These are phyloP conservation scores for Wickerhamia fluorescens DNA, from an alignment of 805 yeast genomes.

Conservation along the genomic window DNA sequence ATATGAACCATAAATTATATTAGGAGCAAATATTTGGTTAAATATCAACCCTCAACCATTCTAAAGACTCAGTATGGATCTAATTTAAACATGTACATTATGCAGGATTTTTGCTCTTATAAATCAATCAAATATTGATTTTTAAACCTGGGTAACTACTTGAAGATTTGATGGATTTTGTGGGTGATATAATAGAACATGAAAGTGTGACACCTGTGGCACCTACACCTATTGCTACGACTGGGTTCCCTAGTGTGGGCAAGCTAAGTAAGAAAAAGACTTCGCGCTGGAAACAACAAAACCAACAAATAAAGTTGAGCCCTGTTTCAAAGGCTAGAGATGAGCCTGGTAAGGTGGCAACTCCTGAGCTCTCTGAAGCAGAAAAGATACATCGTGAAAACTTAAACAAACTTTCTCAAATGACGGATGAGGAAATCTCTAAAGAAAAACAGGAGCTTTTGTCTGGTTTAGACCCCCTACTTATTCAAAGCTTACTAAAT, in stretches of 20 bases:
- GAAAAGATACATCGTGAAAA: constrained; percentile 77
- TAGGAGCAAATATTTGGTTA: no score
- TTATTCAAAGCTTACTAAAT: constrained; percentile 50
- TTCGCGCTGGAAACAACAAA: constrained; percentile 44
- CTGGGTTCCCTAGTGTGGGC: constrained; percentile 31
- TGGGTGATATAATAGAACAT: constrained; percentile 69
- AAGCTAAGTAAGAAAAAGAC: constrained; percentile 26
- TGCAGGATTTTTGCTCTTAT: no score
- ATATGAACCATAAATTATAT: no score
- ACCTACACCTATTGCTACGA: constrained; percentile 17
- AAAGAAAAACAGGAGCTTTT: constrained; percentile 62
- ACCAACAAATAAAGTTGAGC: constrained; percentile 13
- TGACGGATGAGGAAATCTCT: constrained; percentile 61
- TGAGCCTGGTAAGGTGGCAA: constrained; percentile 5
- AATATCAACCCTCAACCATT: no score
- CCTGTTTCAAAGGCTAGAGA: constrained; percentile 6
- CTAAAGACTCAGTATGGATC: no score
- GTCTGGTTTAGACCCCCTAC: constrained; percentile 59
- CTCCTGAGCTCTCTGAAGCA: constrained; percentile 39
- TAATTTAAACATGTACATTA: no score
- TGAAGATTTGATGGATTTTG: constrained; percentile 71
- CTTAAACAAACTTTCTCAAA: constrained; percentile 47
- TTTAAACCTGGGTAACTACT: no score
- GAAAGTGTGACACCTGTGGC: constrained; percentile 33
- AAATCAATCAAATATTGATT: no score